Conservation (phyloP, 2,329 filamentous ascomycete genomes). For the Fusarium sterilihyphosum region DNA sequence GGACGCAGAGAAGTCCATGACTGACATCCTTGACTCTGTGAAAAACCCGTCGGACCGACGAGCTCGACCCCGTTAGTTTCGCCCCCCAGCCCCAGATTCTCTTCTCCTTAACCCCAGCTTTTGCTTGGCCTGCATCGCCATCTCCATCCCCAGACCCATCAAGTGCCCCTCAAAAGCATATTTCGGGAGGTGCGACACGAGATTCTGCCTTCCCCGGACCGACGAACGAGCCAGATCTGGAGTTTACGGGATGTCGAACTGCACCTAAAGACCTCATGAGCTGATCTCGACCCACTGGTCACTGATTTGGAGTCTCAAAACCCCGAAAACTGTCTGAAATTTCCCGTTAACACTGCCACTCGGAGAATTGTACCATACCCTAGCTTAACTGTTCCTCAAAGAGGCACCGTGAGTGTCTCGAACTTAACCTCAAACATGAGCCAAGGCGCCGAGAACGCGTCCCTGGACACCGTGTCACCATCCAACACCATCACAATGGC, state of each 20-base stretch:
- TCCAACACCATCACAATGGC: conserved; percentile 6
- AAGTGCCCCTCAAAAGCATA: not conserved
- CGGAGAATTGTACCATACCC: not conserved
- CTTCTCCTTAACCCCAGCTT: conserved; percentile 32
- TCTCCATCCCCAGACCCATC: conserved; percentile 11
- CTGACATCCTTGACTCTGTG: not conserved
- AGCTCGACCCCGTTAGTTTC: not conserved
- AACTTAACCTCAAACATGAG: conserved; percentile 11
- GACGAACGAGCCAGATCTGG: conserved; percentile 3
- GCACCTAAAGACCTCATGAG: conserved; percentile 9
- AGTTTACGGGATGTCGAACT: conserved; percentile 4
- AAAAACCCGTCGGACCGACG: conserved; percentile 24
- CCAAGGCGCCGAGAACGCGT: conserved; percentile 4
- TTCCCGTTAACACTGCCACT: not conserved
- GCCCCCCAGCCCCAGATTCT: conserved; percentile 28
- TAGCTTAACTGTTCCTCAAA: not conserved
- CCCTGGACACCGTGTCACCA: conserved; percentile 9
- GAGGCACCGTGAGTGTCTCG: not conserved
- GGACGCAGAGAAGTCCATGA: not conserved
- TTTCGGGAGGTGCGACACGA: not conserved
- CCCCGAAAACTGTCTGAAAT: not conserved
- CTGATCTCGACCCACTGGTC: not conserved
- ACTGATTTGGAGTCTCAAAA: not conserved
- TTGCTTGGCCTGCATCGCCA: conserved; percentile 13
- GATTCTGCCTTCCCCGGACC: conserved; percentile 3